Percentiles rank a stretch among this genome's conserved stretches.
Conservation (phyloP, 2,329 filamentous ascomycete genomes). For the Trichoderma koningiopsis region DNA sequence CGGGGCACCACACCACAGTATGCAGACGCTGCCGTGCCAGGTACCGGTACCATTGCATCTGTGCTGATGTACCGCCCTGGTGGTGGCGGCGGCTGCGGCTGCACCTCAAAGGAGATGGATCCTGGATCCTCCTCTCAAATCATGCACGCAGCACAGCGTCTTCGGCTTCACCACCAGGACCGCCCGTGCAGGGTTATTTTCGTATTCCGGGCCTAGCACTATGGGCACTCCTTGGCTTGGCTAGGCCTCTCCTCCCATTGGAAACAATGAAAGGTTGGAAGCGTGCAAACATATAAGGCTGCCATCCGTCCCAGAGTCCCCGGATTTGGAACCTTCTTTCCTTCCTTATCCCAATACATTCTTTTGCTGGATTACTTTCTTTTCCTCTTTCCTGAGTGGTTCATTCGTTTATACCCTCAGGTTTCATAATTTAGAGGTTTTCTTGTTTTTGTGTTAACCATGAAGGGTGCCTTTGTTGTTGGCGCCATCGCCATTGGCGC, state of each 20-base stretch:
- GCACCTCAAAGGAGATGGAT: constrained; percentile 25
- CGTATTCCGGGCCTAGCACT: constrained; percentile 28
- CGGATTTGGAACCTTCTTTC: constrained; percentile 9
- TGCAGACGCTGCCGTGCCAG: constrained; percentile 5
- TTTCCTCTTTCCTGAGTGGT: constrained; percentile 19
- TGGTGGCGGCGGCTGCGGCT: constrained; percentile 23
- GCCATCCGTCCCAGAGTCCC: constrained; percentile 18
- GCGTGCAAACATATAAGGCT: constrained; percentile 27
- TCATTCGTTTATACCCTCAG: constrained; percentile 26
- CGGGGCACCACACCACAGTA: constrained; percentile 3
- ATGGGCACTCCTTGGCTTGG: constrained; percentile 10
- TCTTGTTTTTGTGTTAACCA: constrained; percentile 30
- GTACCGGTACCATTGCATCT: constrained; percentile 13
- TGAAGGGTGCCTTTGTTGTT: constrained; percentile 40
- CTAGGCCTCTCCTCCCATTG: constrained; percentile 4
- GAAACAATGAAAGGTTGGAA: constrained; percentile 13
- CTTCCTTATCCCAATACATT: constrained; percentile 26
- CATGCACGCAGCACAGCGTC: constrained; percentile 20
- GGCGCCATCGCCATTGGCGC: constrained; percentile 38
- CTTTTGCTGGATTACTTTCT: constrained; percentile 23
- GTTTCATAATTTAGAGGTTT: constrained; percentile 6
- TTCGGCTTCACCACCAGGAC: constrained; percentile 17
- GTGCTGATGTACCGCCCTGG: constrained; percentile 14
- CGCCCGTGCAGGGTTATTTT: constrained; percentile 28
- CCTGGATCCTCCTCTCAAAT: constrained; percentile 23